Conservation (phyloP, 2,329 filamentous ascomycete species). For the Periconia sp. region DNA sequence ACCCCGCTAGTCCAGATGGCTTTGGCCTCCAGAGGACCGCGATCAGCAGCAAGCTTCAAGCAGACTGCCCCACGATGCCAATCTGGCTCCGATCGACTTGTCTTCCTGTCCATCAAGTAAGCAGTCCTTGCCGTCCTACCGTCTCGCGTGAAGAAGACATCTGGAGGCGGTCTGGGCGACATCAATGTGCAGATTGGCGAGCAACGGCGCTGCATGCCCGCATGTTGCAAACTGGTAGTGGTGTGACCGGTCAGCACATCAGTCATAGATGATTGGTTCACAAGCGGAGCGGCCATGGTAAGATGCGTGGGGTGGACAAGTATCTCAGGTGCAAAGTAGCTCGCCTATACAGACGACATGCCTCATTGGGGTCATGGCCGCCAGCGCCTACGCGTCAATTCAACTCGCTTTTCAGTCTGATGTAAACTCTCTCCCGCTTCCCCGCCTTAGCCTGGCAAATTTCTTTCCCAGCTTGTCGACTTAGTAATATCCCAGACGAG, state of each 20-base stretch:
- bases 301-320: slow-evolving; percentile 1
- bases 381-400: slow-evolving; percentile 36
- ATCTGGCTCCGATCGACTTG: too few relatives aligned
- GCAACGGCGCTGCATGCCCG: slow-evolving; percentile 33
- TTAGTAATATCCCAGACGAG: slow-evolving; percentile 5
- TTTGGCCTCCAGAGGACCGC: too few relatives aligned
- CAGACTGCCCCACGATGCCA: too few relatives aligned
- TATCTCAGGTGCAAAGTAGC: slow-evolving; percentile 17
- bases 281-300: slow-evolving; percentile 13
- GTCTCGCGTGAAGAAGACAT: slow-evolving; percentile 11
- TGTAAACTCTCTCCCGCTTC: slow-evolving; percentile 16
- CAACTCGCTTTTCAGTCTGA: slow-evolving; percentile 38
- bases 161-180: slow-evolving; percentile 10
- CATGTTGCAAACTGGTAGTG: background rate
- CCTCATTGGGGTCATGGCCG: slow-evolving; percentile 22
- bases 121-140: background rate
- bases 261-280: slow-evolving; percentile 35
- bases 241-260: slow-evolving; percentile 35
- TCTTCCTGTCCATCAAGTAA: too few relatives aligned
- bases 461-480: slow-evolving; percentile 15
- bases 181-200: slow-evolving; percentile 23
- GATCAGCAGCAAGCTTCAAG: too few relatives aligned
- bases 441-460: slow-evolving; percentile 26
- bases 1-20: too few relatives aligned
- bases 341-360: slow-evolving; percentile 20